Base-by-base conservation (phyloP, 768 basidiomycete genomes). In the Boletus rex-veris region DNA sequence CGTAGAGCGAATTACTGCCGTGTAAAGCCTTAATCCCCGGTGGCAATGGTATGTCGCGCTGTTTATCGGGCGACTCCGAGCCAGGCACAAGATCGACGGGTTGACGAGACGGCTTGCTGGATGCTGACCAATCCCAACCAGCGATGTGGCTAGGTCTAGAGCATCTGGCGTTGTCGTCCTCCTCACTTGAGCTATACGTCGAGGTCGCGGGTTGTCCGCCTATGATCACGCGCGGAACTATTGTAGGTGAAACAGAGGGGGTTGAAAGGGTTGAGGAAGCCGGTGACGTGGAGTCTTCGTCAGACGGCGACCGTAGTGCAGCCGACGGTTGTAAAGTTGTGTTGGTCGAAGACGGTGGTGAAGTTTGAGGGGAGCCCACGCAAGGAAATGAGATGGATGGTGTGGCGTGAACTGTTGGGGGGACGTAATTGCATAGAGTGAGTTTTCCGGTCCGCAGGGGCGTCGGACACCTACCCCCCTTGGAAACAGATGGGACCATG, bases 1-100 rank as follows among this genome's bases (percentile, higher is more conserved):
- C 77, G 61, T 86, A 86, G 15, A 71, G 68, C 28, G 71, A 64
- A 40, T 73, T 69, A 74, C 51, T 60, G 39, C 55, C 45, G 7
- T 39, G 16, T 12, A 53, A 7, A 10, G 26, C 39, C 10, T 42
- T 49, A 31, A 19, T 15, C 8, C 26, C 46, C 5, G 39, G 37
- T 14, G 57, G 39, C 14, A 42, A 24, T 44, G 49, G 26, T 8
- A 30, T 10, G 9, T 36, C 14, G 24, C 5, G 7, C 55, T 21
- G 36, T 45, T 14, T 39, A 33, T 40, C 18, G 15, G 48, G 56
- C 10, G 69, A 67, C 18, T 74, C 75, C 61, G 48, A 58, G 26
- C 24, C 44, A 43, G 55, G 35, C 16, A n/a, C 7, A 28, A 45
- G 18, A 57, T 53, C 45, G 36, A 33, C 14, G 26, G 9, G 37